A percentile compares a stretch with the other conserved stretches of the same genome.
phyloP scores from a whole-genome alignment of 345 rosid genomes.

The Alliaria petiolata region DNA sequence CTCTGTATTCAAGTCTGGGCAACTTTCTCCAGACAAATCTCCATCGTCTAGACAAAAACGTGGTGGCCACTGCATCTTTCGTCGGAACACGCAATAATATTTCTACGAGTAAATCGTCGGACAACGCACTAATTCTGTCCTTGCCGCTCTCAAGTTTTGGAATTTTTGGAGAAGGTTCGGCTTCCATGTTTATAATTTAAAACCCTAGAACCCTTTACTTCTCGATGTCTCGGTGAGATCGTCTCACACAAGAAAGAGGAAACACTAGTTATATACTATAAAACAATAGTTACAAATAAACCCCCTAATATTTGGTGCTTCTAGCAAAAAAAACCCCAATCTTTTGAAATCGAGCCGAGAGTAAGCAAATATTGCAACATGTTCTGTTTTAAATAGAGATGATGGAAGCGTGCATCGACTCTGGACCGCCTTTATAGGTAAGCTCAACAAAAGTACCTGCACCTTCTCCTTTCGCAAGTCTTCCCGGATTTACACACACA shows the following conservation, averaged over 20 bases:
- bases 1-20: background rate
- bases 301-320: no score
- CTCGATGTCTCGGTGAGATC: no score
- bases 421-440: conserved; percentile 50
- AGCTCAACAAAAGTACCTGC: conserved; percentile 86
- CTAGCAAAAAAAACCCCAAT: background rate
- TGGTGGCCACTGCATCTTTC: background rate
- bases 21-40: background rate
- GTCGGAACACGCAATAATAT: background rate
- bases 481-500: conserved; percentile 82
- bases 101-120: background rate
- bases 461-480: conserved; percentile 82
- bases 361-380: background rate
- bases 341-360: background rate
- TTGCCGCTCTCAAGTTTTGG: no score
- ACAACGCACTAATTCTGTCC: background rate
- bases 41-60: background rate
- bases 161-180: background rate
- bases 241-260: background rate
- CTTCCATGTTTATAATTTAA: background rate
- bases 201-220: background rate
- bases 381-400: conserved; percentile 47
- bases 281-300: no score
- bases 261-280: background rate
- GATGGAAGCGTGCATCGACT: conserved; percentile 59